These are phyloP conservation scores for Backusella sp. DNA, from an alignment of 192 early-diverging fungal species.

Conservation along the genomic window DNA sequence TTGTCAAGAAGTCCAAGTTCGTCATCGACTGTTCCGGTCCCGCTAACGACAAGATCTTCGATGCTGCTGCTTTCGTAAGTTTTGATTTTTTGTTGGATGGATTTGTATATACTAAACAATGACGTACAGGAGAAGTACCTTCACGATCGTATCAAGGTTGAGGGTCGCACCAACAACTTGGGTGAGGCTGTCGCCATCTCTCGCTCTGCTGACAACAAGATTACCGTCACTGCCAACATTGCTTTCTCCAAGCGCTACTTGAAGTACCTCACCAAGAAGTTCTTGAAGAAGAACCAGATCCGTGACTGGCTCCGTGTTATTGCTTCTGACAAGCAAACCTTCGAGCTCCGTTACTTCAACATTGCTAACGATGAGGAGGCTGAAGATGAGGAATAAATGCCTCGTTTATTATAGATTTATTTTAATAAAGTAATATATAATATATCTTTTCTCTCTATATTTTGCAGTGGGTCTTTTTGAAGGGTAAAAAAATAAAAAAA, in stretches of 20 bases:
- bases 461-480: conserved; percentile 1
- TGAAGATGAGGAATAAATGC: conserved; percentile 61
- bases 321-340: conserved; percentile 81
- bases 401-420: conserved; percentile 9
- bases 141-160: conserved; percentile 98
- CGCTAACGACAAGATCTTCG: conserved; percentile 94
- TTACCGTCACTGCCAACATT: conserved; percentile 76
- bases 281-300: conserved; percentile 99
- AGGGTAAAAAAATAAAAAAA: conserved; percentile 23
- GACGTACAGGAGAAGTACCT: conserved; percentile 88
- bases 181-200: conserved; percentile 80
- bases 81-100: neutral
- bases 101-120: neutral
- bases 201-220: conserved; percentile 67
- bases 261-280: conserved; percentile 99
- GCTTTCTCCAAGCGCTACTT: conserved; percentile 98
- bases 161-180: conserved; percentile 94
- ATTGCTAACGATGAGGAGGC: conserved; percentile 75
- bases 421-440: neutral
- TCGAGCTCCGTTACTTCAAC: conserved; percentile 97
- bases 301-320: conserved; percentile 98
- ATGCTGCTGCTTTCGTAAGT: conserved; percentile 88
- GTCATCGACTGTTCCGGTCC: conserved; percentile 93
- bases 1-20: conserved; percentile 78
- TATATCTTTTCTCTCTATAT: neutral